phyloP scores from a whole-genome alignment of 495 filamentous ascomycete genomes.

The Aspergillus nidulans region DNA sequence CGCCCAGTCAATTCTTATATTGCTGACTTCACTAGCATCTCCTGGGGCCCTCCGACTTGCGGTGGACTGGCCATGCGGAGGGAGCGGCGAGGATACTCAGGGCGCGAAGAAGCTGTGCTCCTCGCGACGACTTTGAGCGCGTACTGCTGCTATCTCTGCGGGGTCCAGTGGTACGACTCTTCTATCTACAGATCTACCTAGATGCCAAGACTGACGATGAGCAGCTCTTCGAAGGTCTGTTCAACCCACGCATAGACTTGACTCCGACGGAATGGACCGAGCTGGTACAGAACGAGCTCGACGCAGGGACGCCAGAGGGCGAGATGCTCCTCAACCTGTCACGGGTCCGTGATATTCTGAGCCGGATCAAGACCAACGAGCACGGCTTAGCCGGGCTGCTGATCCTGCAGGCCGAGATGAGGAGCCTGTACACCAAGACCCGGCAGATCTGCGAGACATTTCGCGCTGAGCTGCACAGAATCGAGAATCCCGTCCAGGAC shows the following conservation, averaged over 20 bases:
- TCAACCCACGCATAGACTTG: slow-evolving; percentile 34
- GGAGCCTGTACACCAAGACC: slow-evolving; percentile 24
- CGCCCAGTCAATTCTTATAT: not conserved
- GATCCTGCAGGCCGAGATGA: slow-evolving; percentile 20
- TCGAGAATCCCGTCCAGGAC: slow-evolving; percentile 1
- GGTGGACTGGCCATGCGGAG: slow-evolving; percentile 32
- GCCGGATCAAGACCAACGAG: slow-evolving; percentile 13
- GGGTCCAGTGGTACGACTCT: slow-evolving; percentile 33
- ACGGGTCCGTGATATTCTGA: slow-evolving; percentile 24
- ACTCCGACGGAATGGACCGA: slow-evolving; percentile 31
- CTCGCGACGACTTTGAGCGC: slow-evolving; percentile 35
- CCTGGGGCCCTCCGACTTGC: not conserved
- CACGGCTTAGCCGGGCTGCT: slow-evolving; percentile 11
- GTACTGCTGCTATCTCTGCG: slow-evolving; percentile 35
- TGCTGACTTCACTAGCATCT: slow-evolving; percentile 12
- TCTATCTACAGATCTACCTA: not conserved
- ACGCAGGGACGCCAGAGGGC: slow-evolving; percentile 24
- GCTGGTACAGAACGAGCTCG: slow-evolving; percentile 30
- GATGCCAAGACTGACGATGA: slow-evolving; percentile 1
- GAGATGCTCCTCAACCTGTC: slow-evolving; percentile 28
- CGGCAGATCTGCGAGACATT: slow-evolving; percentile 17
- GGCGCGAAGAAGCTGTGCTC: slow-evolving; percentile 27
- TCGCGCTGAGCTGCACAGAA: slow-evolving; percentile 7
- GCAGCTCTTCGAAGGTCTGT: slow-evolving; percentile 40
- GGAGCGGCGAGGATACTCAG: slow-evolving; percentile 39